Evolutionary conservation across 2,329 filamentous ascomycete species (phyloP).

Genomic region (Talaromyces islandicus): DNA sequence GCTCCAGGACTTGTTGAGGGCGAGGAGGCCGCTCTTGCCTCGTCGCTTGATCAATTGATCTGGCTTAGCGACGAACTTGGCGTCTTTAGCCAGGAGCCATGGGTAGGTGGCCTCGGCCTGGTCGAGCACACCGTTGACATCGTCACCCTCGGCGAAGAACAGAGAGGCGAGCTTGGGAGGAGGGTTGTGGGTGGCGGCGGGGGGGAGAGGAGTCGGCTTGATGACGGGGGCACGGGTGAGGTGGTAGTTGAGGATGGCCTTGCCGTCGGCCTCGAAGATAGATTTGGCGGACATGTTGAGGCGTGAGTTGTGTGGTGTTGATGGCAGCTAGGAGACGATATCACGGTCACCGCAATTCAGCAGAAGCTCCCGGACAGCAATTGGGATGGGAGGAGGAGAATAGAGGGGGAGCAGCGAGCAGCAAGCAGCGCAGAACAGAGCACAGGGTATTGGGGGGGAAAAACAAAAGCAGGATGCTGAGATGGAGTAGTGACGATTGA

Average conservation of each 20-base stretch:
- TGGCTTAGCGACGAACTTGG: constrained; percentile 97
- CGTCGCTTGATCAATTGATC: constrained; percentile 99
- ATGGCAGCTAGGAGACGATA: background rate
- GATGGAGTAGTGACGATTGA: background rate
- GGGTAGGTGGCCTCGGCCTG: constrained; percentile 95
- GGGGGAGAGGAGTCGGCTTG: constrained; percentile 91
- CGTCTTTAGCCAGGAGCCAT: constrained; percentile 76
- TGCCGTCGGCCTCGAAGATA: constrained; percentile 98
- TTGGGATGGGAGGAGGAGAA: background rate
- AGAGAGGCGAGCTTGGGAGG: constrained; percentile 85
- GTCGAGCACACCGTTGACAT: constrained; percentile 78
- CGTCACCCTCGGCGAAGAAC: constrained; percentile 84
- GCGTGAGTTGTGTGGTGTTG: background rate
- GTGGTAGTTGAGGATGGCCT: constrained; percentile 99
- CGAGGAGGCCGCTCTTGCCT: constrained; percentile 95
- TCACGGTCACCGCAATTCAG: background rate
- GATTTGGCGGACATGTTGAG: constrained; percentile 85
- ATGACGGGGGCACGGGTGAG: constrained; percentile 95
- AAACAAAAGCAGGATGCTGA: background rate
- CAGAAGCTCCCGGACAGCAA: background rate
- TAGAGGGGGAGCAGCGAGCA: background rate
- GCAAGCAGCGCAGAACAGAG: background rate
- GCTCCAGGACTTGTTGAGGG: constrained; percentile 94
- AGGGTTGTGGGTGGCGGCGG: constrained; percentile 81
- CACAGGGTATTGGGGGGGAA: background rate